Evolutionary conservation across 495 filamentous ascomycete species (phyloP), one percentile per base, ranked within the genome.

Genomic region (Podospora comata): DNA sequence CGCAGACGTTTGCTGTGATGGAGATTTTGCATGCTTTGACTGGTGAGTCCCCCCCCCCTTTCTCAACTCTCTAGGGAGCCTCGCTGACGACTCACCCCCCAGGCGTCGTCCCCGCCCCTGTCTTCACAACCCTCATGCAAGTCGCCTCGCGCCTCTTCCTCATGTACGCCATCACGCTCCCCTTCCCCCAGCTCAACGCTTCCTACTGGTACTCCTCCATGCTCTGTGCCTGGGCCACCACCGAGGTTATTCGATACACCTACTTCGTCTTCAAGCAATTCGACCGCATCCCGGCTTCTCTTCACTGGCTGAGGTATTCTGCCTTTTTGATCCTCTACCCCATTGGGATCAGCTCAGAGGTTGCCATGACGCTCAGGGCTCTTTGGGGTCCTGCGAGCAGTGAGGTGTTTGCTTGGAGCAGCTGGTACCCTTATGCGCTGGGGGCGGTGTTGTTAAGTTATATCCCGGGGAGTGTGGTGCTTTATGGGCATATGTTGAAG

Each of bases 311-410:
- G 81, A 83, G 92, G 76, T 99, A 99, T 75, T 97, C 96, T 79
- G 90, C 90, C 5, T 99, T 99, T 81, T 92, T 90, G 74, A 79
- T 97, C 26, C 85, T 99, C 20, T 99, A 99, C 75, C 95, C 96
- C 3, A 73, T 97, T 63, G 95, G 95, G 13, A 97, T 97, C 68
- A 82, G 82, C 15, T 93, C 91, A 77, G 95, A 99, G 85, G 89
- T 88, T 56, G 87, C 84, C 73, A 85, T 97, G 72, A 88, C 97
- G 54, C 88, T 86, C 68, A 78, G 79, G 71, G 88, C 90, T n/a
- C 85, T 90, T 3, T 83, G 90, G 44, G 82, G 76, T 1, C 87
- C 88, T 1, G 92, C 92, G 11, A 79, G 70, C 13, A 75, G 71
- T 4, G 54, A 74, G 67, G 75, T 76, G 60, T 76, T 58, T 19